Conservation (phyloP, 352 stramenopile species). For the Chrysophaeum taylorii region DNA sequence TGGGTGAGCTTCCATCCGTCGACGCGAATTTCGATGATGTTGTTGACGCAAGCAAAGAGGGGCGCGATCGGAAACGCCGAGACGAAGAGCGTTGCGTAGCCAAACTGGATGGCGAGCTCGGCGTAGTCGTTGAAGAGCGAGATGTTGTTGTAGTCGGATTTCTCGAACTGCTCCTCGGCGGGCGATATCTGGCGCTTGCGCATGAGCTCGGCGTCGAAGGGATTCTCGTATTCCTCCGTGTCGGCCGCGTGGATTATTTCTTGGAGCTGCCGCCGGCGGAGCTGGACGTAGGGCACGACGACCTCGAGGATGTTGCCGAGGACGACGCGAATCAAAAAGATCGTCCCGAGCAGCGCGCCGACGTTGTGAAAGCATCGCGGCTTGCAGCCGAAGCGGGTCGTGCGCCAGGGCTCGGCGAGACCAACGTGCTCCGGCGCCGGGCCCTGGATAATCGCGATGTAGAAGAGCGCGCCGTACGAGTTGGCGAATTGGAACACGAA, state of each 20-base stretch:
- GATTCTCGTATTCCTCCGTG: no score
- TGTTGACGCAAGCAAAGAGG: constrained; percentile 70
- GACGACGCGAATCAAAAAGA: constrained; percentile 39
- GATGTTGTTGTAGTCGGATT: constrained; percentile 24
- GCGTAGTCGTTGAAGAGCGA: constrained; percentile 76
- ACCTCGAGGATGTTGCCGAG: constrained; percentile 27
- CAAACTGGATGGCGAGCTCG: constrained; percentile 73
- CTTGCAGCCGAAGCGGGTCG: background rate
- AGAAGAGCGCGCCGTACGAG: constrained; percentile 73
- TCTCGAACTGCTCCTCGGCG: constrained; percentile 34
- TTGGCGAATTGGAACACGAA: constrained; percentile 91
- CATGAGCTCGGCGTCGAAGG: no score
- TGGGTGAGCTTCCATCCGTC: constrained; percentile 66
- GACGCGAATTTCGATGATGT: constrained; percentile 76
- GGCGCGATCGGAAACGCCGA: constrained; percentile 76
- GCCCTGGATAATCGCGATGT: constrained; percentile 44
- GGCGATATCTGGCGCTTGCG: constrained; percentile 7
- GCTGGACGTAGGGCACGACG: constrained; percentile 21
- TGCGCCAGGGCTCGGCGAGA: constrained; percentile 1
- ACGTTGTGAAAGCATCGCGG: constrained; percentile 61
- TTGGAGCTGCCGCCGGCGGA: no score
- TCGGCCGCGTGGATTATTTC: no score
- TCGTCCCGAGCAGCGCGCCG: constrained; percentile 61
- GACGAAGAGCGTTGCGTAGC: constrained; percentile 85
- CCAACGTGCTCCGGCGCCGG: background rate